Conservation (phyloP, 2,329 filamentous ascomycete species). For the Thyridium curvatum region DNA sequence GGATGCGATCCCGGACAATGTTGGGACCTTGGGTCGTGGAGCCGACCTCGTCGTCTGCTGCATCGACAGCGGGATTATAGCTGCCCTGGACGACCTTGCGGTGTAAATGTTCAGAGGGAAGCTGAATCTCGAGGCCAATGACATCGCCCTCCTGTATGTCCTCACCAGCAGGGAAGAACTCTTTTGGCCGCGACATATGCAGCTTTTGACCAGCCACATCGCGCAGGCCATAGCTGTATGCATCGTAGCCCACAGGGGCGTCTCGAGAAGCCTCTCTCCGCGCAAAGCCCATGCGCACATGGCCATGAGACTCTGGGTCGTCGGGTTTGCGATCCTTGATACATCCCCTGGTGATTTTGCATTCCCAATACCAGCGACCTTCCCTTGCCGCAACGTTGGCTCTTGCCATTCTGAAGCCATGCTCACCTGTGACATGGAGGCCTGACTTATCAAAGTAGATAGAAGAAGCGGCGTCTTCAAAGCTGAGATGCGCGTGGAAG, state of each 20-base stretch:
- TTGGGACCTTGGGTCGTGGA: constrained; percentile 53
- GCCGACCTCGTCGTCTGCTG: constrained; percentile 49
- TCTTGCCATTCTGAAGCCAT: constrained; percentile 85
- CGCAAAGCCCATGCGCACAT: constrained; percentile 82
- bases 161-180: constrained; percentile 75
- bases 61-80: constrained; percentile 81
- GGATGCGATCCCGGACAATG: constrained; percentile 89
- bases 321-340: constrained; percentile 38
- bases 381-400: constrained; percentile 88
- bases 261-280: constrained; percentile 75
- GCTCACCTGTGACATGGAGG: constrained; percentile 77
- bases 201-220: constrained; percentile 89
- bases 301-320: constrained; percentile 46
- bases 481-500: constrained; percentile 78
- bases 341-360: constrained; percentile 72
- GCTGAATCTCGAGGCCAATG: constrained; percentile 84
- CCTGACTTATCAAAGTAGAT: constrained; percentile 76
- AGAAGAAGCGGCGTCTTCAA: constrained; percentile 82
- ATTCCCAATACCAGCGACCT: constrained; percentile 91
- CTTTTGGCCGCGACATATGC: constrained; percentile 87
- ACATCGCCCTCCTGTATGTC: constrained; percentile 86
- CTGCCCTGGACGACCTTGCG: constrained; percentile 81
- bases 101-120: constrained; percentile 80
- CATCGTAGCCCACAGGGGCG: constrained; percentile 79
- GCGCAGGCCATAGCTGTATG: constrained; percentile 89